Conservation (phyloP, 2,329 filamentous ascomycete genomes). For the Trichoderma aggressivum region DNA sequence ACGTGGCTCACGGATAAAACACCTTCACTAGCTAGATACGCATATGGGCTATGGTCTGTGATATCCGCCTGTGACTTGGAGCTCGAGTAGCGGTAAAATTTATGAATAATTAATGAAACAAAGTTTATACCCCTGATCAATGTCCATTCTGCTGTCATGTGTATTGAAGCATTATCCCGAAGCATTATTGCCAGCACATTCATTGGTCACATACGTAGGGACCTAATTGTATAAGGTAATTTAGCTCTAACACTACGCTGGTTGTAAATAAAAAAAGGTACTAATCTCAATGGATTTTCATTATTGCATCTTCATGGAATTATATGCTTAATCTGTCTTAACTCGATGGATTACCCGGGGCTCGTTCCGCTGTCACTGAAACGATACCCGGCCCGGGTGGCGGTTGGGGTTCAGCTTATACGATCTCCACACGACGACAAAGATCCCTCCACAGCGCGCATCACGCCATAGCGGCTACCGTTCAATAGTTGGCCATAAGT, state of each 20-base stretch:
- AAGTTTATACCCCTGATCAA: background rate
- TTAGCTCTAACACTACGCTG: background rate
- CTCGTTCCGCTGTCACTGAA: background rate
- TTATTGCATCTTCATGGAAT: background rate
- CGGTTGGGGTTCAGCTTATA: background rate
- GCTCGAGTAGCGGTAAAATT: background rate
- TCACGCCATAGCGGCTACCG: slow-evolving; percentile 7
- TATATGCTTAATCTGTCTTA: background rate
- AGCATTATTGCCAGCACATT: background rate
- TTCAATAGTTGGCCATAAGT: background rate
- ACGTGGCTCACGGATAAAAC: background rate
- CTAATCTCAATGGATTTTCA: background rate
- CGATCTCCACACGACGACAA: background rate
- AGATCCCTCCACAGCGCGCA: background rate
- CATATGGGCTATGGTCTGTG: background rate
- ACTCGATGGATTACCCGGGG: background rate
- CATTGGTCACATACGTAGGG: background rate
- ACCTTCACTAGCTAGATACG: background rate
- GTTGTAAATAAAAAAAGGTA: background rate
- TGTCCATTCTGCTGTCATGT: background rate
- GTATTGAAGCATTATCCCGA: background rate
- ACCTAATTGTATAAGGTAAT: background rate
- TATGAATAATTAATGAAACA: background rate
- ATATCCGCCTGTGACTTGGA: background rate
- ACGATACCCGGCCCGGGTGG: background rate